phyloP scores from a whole-genome alignment of 2,329 filamentous ascomycete genomes.

The Ophiostoma ulmi region DNA sequence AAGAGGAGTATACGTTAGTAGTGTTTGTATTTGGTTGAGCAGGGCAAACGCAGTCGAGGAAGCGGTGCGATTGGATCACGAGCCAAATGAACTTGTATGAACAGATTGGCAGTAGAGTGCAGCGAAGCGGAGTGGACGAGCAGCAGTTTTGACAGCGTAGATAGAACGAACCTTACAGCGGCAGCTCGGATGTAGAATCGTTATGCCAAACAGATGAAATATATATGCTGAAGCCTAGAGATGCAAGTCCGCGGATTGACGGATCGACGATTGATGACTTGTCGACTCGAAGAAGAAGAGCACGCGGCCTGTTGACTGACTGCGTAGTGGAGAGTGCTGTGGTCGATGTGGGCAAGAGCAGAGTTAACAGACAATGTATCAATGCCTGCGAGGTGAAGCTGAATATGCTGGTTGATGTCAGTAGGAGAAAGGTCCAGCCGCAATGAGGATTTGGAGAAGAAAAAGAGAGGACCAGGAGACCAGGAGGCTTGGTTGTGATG shows the following conservation, averaged over 20 bases:
- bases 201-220: not conserved
- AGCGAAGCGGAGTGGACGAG: not conserved
- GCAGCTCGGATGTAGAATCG: not conserved
- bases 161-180: not conserved
- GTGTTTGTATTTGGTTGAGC: not conserved
- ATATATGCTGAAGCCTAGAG: not conserved
- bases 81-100: conserved; percentile 2
- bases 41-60: not conserved
- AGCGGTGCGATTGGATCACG: not conserved
- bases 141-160: not conserved
- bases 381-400: not conserved
- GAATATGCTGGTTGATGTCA: not conserved
- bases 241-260: conserved; percentile 13
- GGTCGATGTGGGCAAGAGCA: not conserved
- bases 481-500: conserved; percentile 20
- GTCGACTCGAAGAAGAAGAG: not conserved
- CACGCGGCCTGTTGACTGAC: not conserved
- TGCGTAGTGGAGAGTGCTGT: not conserved
- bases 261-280: conserved; percentile 2
- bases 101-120: not conserved
- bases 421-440: conserved; percentile 7
- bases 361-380: not conserved
- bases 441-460: conserved; percentile 16
- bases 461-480: not conserved
- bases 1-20: not conserved